A percentile compares a stretch with the other conserved stretches of the same genome.
Evolutionary conservation across 495 filamentous ascomycete species (phyloP).

Genomic region (Halenospora varia): DNA sequence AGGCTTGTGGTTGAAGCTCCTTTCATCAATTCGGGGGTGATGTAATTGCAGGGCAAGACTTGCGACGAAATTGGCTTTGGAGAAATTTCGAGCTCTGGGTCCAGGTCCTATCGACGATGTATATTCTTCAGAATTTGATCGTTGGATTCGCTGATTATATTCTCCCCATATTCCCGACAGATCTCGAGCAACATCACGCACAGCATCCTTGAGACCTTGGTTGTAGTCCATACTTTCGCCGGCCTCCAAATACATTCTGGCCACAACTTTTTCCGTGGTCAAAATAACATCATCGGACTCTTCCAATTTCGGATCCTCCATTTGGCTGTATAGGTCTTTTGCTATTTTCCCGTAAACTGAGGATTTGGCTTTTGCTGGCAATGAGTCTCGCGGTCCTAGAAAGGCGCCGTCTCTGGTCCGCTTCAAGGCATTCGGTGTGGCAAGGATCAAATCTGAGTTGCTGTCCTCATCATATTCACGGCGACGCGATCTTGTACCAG

Average conservation of each 20-base stretch:
- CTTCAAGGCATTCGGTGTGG: conserved; percentile 36
- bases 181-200: conserved; percentile 50
- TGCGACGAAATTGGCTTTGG: conserved; percentile 70
- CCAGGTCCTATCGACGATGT: conserved; percentile 60
- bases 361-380: conserved; percentile 26
- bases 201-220: conserved; percentile 46
- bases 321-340: conserved; percentile 44
- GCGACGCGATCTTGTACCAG: conserved; percentile 19
- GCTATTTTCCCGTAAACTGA: conserved; percentile 44
- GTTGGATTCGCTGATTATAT: conserved; percentile 38
- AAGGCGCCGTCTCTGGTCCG: conserved; percentile 36
- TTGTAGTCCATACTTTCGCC: conserved; percentile 50
- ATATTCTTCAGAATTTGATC: conserved; percentile 46
- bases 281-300: conserved; percentile 53
- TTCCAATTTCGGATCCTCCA: conserved; percentile 36
- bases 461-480: conserved; percentile 19
- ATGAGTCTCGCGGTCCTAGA: conserved; percentile 32
- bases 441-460: conserved; percentile 40
- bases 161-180: conserved; percentile 57
- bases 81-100: conserved; percentile 49
- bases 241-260: conserved; percentile 52
- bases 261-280: conserved; percentile 48
- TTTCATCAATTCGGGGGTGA: conserved; percentile 48
- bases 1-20: conserved; percentile 19
- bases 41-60: conserved; percentile 69